Evolutionary conservation across 2,329 filamentous ascomycete genomes (phyloP).

Genomic region (Colletotrichum sp.): DNA sequence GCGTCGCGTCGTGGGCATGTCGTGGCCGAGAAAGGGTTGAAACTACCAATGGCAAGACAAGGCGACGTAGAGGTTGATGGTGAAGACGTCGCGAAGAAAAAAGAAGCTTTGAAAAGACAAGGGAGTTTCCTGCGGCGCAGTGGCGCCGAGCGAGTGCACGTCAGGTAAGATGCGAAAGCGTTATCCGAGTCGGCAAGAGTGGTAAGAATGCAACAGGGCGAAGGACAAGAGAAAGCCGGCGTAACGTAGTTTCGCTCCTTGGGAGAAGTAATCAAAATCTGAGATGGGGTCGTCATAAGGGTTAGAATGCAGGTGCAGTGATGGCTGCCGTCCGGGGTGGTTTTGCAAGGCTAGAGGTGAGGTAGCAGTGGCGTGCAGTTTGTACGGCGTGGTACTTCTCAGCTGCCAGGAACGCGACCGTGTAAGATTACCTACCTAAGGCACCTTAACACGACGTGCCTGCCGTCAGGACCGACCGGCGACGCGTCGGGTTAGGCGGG

Average conservation of each 20-base stretch:
- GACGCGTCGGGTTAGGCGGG: neutral
- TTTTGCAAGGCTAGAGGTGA: neutral
- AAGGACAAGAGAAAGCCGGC: neutral
- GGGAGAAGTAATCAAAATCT: neutral
- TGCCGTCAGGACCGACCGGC: neutral
- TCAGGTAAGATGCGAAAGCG: neutral
- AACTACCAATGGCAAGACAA: neutral
- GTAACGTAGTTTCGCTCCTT: neutral
- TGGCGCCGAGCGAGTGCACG: neutral
- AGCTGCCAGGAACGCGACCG: neutral
- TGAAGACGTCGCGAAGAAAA: neutral
- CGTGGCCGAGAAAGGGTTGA: neutral
- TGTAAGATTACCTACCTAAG: neutral
- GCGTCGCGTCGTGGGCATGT: conserved; percentile 3
- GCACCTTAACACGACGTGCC: neutral
- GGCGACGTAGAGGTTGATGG: neutral
- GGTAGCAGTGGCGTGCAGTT: neutral
- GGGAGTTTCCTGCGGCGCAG: neutral
- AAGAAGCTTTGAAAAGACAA: neutral
- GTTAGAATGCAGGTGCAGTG: neutral
- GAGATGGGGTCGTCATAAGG: neutral
- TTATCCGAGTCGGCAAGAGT: neutral
- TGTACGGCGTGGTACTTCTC: neutral
- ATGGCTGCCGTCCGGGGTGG: neutral
- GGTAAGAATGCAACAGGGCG: neutral